phyloP scores from a whole-genome alignment of 2,329 filamentous ascomycete genomes.

The Plenodomus lindquistii region DNA sequence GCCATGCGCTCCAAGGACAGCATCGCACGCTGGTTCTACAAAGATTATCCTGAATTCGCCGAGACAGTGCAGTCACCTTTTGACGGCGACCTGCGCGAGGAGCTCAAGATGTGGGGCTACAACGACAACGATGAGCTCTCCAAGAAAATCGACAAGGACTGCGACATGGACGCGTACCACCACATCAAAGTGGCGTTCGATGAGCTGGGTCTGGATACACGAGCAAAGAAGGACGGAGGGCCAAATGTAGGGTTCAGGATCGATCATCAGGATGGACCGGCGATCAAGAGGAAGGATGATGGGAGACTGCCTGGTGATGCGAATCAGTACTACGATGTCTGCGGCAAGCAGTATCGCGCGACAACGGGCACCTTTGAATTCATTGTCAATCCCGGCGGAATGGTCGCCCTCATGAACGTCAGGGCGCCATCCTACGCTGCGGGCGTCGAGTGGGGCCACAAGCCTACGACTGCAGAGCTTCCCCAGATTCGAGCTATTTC shows the following conservation, averaged over 20 bases:
- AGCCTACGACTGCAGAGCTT: conserved; percentile 3
- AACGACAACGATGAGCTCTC: conserved; percentile 6
- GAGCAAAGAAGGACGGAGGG: conserved; percentile 8
- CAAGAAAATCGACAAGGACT: conserved; percentile 7
- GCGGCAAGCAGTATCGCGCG: conserved; percentile 9
- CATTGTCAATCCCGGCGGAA: conserved; percentile 5
- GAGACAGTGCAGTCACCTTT: conserved; percentile 9
- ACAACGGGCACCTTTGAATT: conserved; percentile 11
- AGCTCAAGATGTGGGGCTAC: conserved; percentile 14
- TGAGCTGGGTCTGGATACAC: conserved; percentile 9
- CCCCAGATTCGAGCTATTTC: conserved; percentile 8
- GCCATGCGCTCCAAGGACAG: conserved; percentile 12
- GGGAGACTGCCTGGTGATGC: conserved; percentile 4
- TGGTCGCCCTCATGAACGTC: conserved; percentile 10
- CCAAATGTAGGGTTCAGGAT: conserved; percentile 14
- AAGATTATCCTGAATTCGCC: conserved; percentile 4
- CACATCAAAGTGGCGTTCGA: conserved; percentile 12
- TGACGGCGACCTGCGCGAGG: conserved; percentile 7
- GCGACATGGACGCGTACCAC: conserved; percentile 14
- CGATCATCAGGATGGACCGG: conserved; percentile 10
- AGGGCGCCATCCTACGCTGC: conserved; percentile 7
- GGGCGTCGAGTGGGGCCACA: conserved; percentile 6
- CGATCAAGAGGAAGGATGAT: conserved; percentile 10
- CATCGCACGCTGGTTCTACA: conserved; percentile 14
- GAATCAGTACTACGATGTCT: conserved; percentile 13